These are phyloP conservation scores for Breynia disticha DNA, from an alignment of 441 rosid genomes.

Conservation along the genomic window DNA sequence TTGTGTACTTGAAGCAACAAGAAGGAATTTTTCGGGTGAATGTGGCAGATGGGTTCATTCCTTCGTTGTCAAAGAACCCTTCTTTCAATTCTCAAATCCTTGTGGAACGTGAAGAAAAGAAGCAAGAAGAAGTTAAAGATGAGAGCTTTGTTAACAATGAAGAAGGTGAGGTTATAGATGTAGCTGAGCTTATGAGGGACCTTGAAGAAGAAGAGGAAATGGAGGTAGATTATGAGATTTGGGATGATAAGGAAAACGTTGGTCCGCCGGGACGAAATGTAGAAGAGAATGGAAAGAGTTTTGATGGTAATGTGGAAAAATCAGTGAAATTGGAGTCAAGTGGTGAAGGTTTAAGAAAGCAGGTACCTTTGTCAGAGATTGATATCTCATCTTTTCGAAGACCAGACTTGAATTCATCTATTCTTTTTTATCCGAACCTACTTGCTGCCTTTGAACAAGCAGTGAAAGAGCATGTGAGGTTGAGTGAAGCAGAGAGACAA, in stretches of 20 bases:
- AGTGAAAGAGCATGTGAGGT: slow-evolving; percentile 29
- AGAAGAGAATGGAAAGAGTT: background rate
- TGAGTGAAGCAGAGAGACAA: slow-evolving; percentile 31
- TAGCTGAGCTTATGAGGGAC: slow-evolving; percentile 37
- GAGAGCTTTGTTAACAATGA: slow-evolving; percentile 12
- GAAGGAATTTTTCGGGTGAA: slow-evolving; percentile 49
- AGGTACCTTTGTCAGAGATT: slow-evolving; percentile 35
- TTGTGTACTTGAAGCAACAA: slow-evolving; percentile 55
- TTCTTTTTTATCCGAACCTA: slow-evolving; percentile 69
- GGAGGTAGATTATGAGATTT: slow-evolving; percentile 30
- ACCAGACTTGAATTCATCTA: slow-evolving; percentile 62
- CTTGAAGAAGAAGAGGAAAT: slow-evolving; percentile 30
- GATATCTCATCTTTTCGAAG: slow-evolving; percentile 45
- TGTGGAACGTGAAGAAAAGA: slow-evolving; percentile 21
- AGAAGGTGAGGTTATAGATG: slow-evolving; percentile 38
- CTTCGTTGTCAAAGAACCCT: slow-evolving; percentile 24
- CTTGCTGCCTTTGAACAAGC: slow-evolving; percentile 62
- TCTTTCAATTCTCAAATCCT: slow-evolving; percentile 23
- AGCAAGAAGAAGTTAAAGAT: slow-evolving; percentile 10
- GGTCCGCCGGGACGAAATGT: slow-evolving; percentile 14
- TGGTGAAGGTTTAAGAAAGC: slow-evolving; percentile 5
- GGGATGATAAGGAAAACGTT: slow-evolving; percentile 4
- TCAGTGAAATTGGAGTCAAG: slow-evolving; percentile 13
- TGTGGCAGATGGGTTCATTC: slow-evolving; percentile 49
- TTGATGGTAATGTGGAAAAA: slow-evolving; percentile 16